These are phyloP conservation scores for Posidonia australis DNA, from an alignment of 106 monocot genomes.

Conservation along the genomic window DNA sequence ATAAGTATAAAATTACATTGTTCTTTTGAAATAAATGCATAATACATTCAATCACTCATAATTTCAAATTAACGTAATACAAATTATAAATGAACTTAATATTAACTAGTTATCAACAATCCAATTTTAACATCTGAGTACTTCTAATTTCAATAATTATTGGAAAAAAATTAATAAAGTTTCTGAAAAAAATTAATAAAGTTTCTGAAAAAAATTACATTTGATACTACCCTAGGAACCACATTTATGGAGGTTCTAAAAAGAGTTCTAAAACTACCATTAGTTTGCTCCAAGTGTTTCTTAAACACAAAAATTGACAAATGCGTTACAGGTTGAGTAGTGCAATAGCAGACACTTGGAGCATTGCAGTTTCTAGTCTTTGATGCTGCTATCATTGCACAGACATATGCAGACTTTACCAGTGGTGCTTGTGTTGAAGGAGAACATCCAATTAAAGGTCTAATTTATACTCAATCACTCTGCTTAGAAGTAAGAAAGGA, in stretches of 20 bases:
- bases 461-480: conserved; percentile 60
- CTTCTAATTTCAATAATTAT: no score
- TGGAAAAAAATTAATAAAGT: no score
- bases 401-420: conserved; percentile 51
- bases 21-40: no score
- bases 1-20: no score
- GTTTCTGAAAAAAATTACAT: no score
- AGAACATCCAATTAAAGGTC: conserved; percentile 86
- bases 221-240: conserved; percentile 59
- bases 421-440: conserved; percentile 93
- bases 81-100: no score
- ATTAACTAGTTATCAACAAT: no score
- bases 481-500: no score
- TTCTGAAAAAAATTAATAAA: no score
- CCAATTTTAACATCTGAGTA: no score
- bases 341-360: conserved; percentile 92
- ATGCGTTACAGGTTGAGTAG: conserved; percentile 86
- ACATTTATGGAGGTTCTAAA: conserved; percentile 58
- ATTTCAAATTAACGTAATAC: no score
- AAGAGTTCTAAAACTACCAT: conserved; percentile 67
- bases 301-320: conserved; percentile 91
- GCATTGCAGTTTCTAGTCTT: conserved; percentile 81
- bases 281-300: conserved; percentile 90
- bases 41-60: no score
- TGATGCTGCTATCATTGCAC: conserved; percentile 86